Conservation (phyloP, 495 filamentous ascomycete species). For the Podospora anserina region DNA sequence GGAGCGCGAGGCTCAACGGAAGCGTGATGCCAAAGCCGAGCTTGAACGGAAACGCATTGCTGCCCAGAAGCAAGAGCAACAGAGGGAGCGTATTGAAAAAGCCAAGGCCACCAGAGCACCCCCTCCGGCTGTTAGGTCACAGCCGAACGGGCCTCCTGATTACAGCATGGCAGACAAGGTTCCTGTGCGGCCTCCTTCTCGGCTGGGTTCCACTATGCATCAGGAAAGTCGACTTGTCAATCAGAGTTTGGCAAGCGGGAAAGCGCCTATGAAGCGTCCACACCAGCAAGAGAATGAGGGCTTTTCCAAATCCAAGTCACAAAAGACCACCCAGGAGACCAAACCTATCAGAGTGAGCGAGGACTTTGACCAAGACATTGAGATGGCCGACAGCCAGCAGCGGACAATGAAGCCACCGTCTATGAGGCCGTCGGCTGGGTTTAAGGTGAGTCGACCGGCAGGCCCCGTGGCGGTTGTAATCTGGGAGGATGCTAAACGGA, state of each 20-base stretch:
- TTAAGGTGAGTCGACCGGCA: constrained; percentile 34
- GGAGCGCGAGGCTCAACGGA: constrained; percentile 72
- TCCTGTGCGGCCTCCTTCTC: constrained; percentile 40
- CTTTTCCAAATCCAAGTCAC: constrained; percentile 33
- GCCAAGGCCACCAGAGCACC: constrained; percentile 55
- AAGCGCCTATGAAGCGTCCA: constrained; percentile 47
- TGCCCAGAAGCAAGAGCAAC: constrained; percentile 51
- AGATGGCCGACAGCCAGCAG: constrained; percentile 37
- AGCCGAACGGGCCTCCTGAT: constrained; percentile 48
- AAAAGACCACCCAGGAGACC: constrained; percentile 47
- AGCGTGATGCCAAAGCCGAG: constrained; percentile 72
- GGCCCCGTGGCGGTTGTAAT: neutral
- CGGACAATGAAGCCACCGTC: constrained; percentile 66
- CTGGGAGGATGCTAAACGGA: constrained; percentile 26
- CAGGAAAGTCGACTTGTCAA: constrained; percentile 48
- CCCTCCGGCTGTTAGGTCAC: constrained; percentile 48
- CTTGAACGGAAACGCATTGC: constrained; percentile 70
- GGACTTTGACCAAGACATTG: constrained; percentile 48
- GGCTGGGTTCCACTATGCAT: constrained; percentile 40
- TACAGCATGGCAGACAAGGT: constrained; percentile 34
- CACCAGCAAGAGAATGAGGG: constrained; percentile 55
- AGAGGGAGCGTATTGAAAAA: constrained; percentile 62
- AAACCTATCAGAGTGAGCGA: constrained; percentile 61
- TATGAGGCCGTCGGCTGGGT: constrained; percentile 74
- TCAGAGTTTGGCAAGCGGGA: constrained; percentile 41